Percentiles rank a stretch among this genome's conserved stretches.
Evolutionary conservation across 345 rosid species (phyloP).

Genomic region (Isatis tinctoria): DNA sequence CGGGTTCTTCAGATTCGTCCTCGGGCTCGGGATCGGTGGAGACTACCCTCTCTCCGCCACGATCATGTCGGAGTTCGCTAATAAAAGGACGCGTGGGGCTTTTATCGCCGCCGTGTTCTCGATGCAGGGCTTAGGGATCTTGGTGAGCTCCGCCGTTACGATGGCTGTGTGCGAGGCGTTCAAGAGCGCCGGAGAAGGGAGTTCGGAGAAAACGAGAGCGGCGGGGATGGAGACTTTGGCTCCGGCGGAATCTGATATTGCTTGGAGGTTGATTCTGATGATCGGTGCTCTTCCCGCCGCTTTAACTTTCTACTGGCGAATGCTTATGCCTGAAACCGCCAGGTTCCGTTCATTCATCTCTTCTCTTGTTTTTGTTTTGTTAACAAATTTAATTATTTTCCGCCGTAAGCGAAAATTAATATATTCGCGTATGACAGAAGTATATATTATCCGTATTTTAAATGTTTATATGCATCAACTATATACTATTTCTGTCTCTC

Average conservation of each 20-base stretch:
- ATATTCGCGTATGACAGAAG: background rate
- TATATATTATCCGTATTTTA: background rate
- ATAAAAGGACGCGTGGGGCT: constrained; percentile 65
- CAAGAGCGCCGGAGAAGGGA: constrained; percentile 14
- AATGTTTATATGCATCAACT: background rate
- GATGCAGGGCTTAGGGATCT: constrained; percentile 72
- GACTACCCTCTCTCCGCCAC: constrained; percentile 80
- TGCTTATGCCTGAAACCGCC: constrained; percentile 89
- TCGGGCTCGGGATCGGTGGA: constrained; percentile 75
- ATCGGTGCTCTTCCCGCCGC: constrained; percentile 76
- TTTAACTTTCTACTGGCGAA: constrained; percentile 73
- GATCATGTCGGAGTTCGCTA: constrained; percentile 81
- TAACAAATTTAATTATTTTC: background rate
- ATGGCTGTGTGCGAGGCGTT: constrained; percentile 45
- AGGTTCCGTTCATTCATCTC: constrained; percentile 33
- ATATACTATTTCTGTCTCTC: background rate
- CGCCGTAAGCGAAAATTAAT: background rate
- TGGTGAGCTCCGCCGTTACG: constrained; percentile 50
- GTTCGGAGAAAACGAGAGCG: background rate
- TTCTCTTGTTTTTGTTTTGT: background rate
- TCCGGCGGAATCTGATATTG: constrained; percentile 50
- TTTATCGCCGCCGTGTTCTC: constrained; percentile 72
- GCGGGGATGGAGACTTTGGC: constrained; percentile 20
- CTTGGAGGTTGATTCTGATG: constrained; percentile 75
- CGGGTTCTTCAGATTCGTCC: constrained; percentile 55